Base-by-base conservation (phyloP, 2,329 filamentous ascomycete genomes). In the Monilinia fructicola region DNA sequence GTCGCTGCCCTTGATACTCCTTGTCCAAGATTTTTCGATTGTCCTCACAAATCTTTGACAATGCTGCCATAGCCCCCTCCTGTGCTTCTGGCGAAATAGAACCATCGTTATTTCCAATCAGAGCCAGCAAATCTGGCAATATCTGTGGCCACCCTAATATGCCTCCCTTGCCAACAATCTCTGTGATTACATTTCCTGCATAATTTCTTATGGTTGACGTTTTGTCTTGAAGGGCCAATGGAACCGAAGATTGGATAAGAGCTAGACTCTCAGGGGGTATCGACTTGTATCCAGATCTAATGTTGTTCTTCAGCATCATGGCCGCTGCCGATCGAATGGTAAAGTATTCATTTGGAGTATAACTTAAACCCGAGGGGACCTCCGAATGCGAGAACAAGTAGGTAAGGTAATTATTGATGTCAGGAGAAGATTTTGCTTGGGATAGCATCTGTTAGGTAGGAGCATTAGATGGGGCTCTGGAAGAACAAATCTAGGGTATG, bases 11-110 rank as follows among this genome's bases (percentile, higher is more conserved):
- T 75, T 93, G 88, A 77, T 96, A 92, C 70, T 97, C 92, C 73
- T 89, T 88, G 78, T 96, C 92, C 64, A 99, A 82, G 67, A 92
- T 84, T 76, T 90, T 92, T 75, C 87, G 89, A 80, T 96, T 97
- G 79, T 99, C 95, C 79, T 99, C 95, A 79, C 95, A 99, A 69
- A 99, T 93, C 82, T 98, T 98, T 77, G 90, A 83, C 78, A 99
- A 83, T 58, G 95, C 93, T 59, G 91, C 87, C 90, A 98, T 97
- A 72, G 92, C 93, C 69, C 93, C 93, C 77, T 99, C 94, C 76
- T 97, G 93, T 16, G 90, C 88, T 75, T 91, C 85, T 54, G 84
- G 80, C 9, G 91, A 82, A 28, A 88, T 81, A 69, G 89, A 87
- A 52, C 90, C 89, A 55, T 81, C 82, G 66, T 87, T 80, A 78